Conservation (phyloP, 306 rosid species). For the Amphicarpaea edgeworthii region DNA sequence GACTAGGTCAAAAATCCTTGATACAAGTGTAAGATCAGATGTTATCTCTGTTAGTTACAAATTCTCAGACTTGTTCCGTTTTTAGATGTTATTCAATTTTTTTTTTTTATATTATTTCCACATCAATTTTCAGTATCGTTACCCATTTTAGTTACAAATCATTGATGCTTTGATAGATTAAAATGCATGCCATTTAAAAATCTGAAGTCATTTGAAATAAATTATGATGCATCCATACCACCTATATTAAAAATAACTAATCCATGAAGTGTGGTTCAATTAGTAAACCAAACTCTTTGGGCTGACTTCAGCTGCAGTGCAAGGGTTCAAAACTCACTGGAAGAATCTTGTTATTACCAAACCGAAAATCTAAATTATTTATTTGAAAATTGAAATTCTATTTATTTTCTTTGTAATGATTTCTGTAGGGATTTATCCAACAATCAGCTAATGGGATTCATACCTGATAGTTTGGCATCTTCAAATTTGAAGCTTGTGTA, state of each 20-base stretch:
- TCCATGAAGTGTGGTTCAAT: not conserved
- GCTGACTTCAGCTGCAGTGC: not conserved
- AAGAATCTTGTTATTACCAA: not conserved
- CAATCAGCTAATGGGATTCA: conserved; percentile 80
- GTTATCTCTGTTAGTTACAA: conserved; percentile 20
- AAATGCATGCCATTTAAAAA: not conserved
- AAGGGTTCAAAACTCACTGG: conserved; percentile 1
- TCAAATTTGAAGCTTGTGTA: conserved; percentile 83
- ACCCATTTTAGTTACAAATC: conserved; percentile 8
- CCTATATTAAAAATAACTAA: conserved; percentile 23
- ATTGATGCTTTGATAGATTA: conserved; percentile 5
- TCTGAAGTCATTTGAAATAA: not conserved
- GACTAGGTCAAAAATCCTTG: conserved; percentile 80
- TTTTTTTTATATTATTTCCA: not conserved
- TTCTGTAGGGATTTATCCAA: conserved; percentile 86
- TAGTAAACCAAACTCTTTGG: not conserved
- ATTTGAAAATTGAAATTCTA: conserved; percentile 33
- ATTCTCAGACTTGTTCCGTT: not conserved
- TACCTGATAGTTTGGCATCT: conserved; percentile 78
- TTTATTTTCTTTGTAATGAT: not conserved
- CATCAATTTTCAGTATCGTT: not conserved
- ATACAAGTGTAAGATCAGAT: conserved; percentile 70
- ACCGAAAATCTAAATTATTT: conserved; percentile 20
- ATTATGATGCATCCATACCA: conserved; percentile 15
- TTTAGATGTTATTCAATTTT: no score